Base-by-base conservation (phyloP, 257 asterid genomes). In the Hygrophila difformis region DNA sequence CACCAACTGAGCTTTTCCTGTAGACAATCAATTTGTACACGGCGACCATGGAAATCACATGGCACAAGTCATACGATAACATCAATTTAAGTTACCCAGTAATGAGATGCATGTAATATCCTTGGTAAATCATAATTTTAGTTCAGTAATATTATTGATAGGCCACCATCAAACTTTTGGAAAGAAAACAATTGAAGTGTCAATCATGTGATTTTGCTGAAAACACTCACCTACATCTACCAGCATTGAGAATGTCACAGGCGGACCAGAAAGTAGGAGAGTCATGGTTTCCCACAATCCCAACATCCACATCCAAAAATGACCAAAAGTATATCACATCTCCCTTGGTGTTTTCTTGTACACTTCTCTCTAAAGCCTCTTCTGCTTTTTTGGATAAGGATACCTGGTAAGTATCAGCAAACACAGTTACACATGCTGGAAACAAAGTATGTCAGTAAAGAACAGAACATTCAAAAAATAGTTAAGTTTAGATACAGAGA, bases 201-300 rank as follows among this genome's bases (percentile, higher is more conserved):
- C 20, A 56, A 44, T 31, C 19, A 21, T 9, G 55, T n/a, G 16
- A 48, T 50, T 46, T 51, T 44, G 44, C 51, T 29, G 44, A 40
- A 23, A 23, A 58, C 33, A 70, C 80, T 74, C 56, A 86, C 99
- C 96, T 80, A 79, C 99, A 91, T 72, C 78, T 80, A 61, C 95
- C 96, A 26, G 93, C 96, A 69, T 91, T 86, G 73, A 91, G 51
- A 47, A 86, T 69, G 66, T 91, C 99, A 47, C 99, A 91, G 49
- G 79, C 74, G 57, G 99, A 91, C 99, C 99, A 91, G 71, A 91
- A 91, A 9, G 96, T 80, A 59, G 74, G 92, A 56, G 45, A 78
- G 46, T 75, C 78, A 57, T 66, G 79, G 63, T 60, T 72, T 68
- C 85, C 91, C 26, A 68, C 42, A 65, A 68, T 61, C 21, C 91